Evolutionary conservation across 2,329 filamentous ascomycete genomes (phyloP), one percentile per base, ranked within the genome.

Genomic region (Xylariaceae sp.): DNA sequence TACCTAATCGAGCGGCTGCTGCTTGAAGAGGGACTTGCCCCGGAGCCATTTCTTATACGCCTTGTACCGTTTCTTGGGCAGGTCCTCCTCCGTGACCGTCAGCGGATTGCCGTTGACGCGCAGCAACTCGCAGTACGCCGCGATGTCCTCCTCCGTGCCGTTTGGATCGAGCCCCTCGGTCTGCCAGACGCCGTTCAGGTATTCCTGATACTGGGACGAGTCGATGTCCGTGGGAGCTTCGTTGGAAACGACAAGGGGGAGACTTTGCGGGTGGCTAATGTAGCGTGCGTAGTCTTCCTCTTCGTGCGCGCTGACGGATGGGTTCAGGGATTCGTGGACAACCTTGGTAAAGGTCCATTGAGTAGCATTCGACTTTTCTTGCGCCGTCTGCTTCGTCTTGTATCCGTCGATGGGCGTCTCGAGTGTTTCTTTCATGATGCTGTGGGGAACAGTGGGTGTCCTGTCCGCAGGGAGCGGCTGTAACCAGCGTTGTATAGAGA

Each of bases 11-110:
- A 84, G 79, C 51, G 87, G 85, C 73, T 88, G 85, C 79, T 97
- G 92, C 76, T 97, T 97, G 74, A 97, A 97, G 69, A 97, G 82
- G 68, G 91, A 96, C 78, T 97, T 97, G 15, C 93, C 93, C 63
- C 87, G 83, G 70, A 99, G 79, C 93, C 94, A 99, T 75, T 97
- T 95, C 69, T 88, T 80, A 75, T 99, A 99, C 8, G 92, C 90
- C 76, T 96, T 97, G 74, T 99, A 99, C 67, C 94, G 81, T 81
- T 97, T 97, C 82, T 96, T 97, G 47, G 83, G 82, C 51, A 86
- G 82, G 73, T 97, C 94, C 69, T 95, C 92, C 50, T 92, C 88
- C 1, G 86, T 87, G 11, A 97, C 93, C 2, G 90, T 95, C 55
- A 99, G 76, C 15, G 91, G 90, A 68, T 96, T 90, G 61, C 94